phyloP scores from a whole-genome alignment of 345 rosid species.

The Cardamine resedifolia region DNA sequence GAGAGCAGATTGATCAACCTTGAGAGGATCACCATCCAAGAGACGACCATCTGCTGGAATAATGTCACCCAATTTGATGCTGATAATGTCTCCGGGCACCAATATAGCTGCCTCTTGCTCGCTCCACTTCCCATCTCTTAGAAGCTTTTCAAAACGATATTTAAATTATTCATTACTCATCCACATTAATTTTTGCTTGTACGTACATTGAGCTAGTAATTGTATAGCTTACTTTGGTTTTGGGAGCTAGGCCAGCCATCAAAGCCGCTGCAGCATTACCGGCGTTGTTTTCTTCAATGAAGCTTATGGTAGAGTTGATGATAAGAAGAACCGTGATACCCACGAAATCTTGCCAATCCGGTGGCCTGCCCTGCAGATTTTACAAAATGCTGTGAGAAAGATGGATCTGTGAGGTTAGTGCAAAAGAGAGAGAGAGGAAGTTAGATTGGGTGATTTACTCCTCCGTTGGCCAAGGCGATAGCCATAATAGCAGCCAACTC shows the following conservation, averaged over 20 bases:
- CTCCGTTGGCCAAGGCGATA: slow-evolving; percentile 77
- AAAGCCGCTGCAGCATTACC: slow-evolving; percentile 84
- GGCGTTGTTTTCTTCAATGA: slow-evolving; percentile 83
- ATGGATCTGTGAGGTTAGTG: background rate
- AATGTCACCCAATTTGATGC: slow-evolving; percentile 80
- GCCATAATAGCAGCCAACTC: slow-evolving; percentile 92
- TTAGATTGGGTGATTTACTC: slow-evolving; percentile 40
- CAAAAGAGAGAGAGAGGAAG: background rate
- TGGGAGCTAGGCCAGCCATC: slow-evolving; percentile 53
- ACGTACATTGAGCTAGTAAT: background rate
- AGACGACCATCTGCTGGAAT: slow-evolving; percentile 89
- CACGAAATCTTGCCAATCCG: slow-evolving; percentile 86
- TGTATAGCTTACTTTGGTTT: slow-evolving; percentile 52
- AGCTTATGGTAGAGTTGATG: slow-evolving; percentile 80
- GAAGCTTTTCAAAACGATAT: slow-evolving; percentile 42
- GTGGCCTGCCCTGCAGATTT: slow-evolving; percentile 66
- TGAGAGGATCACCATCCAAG: slow-evolving; percentile 77
- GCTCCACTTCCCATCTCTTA: slow-evolving; percentile 71
- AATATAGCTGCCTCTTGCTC: slow-evolving; percentile 80
- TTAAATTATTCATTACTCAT: background rate
- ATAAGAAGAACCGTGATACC: slow-evolving; percentile 69
- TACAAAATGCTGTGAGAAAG: background rate
- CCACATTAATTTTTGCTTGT: background rate
- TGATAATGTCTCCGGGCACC: slow-evolving; percentile 77
- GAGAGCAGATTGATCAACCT: slow-evolving; percentile 77